Evolutionary conservation across 106 monocot species (phyloP), one percentile per base, ranked within the genome.

Genomic region (Dioscorea zingiberensis): DNA sequence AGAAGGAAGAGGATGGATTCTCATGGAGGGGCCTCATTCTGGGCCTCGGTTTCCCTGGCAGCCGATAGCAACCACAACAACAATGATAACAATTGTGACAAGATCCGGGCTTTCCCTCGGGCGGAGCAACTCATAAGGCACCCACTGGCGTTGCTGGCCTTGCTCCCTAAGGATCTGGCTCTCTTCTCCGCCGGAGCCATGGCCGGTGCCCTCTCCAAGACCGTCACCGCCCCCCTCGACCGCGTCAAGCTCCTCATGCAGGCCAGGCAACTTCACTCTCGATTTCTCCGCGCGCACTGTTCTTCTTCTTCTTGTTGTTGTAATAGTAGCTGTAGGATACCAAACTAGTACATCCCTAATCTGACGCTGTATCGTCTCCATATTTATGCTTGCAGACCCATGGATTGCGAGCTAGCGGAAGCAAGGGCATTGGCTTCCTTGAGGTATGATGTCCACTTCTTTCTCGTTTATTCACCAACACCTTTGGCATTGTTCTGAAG

Each of bases 181-280:
- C 88, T 95, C 64, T 95, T 95, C 83, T 54, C 71, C 0, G 95
- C 95, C 0, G 95, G 85, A 13, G 95, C 91, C 26, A 21, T 85
- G 17, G 76, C 88, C 16, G 95, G 95, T 1, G 91, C 91, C 27
- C 76, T 78, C 13, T 82, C 95, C 30, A 95, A 91, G 78, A 85
- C 83, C 30, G 19, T 95, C 71, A 95, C 95, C 27, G 95, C 95
- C 21, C 95, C 95, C 2, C 81, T 95, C 66, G 95, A 95, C 72
- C 85, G 91, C 27, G 64, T 86, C 87, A 95, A 95, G 83, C 83
- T 95, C 47, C 87, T 95, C 67, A 95, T 91, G 95, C 95, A 95
- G 94, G 89, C n/a, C 62, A 32, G 0, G 48, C 3, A 2, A 16
- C 45, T 22, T 13, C 2, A 11, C 28, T 23, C 32, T 28, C 15